Conservation (phyloP, 805 yeast genomes). For the Yarrowia deformans region DNA sequence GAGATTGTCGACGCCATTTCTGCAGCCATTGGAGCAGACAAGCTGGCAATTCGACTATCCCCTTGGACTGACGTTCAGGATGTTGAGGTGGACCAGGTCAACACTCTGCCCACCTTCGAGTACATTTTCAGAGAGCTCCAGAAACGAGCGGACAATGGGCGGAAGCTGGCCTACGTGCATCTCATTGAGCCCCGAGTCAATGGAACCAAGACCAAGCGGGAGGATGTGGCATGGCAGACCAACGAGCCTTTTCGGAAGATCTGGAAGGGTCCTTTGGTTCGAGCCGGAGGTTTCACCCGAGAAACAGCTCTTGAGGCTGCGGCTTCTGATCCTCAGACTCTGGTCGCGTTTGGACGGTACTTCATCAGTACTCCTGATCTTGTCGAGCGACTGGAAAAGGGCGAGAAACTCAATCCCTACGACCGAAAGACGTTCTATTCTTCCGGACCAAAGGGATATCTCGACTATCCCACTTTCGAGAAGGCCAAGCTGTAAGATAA, state of each 20-base stretch:
- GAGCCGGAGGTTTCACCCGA: constrained; percentile 52
- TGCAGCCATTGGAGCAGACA: constrained; percentile 61
- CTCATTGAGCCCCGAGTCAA: constrained; percentile 51
- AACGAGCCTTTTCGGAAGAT: constrained; percentile 48
- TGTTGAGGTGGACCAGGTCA: constrained; percentile 43
- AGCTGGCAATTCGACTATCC: constrained; percentile 55
- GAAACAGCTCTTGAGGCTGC: constrained; percentile 45
- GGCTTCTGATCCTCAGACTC: constrained; percentile 43
- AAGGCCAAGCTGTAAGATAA: constrained; percentile 15
- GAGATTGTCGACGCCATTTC: constrained; percentile 62
- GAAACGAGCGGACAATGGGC: constrained; percentile 51
- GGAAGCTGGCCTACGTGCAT: constrained; percentile 52
- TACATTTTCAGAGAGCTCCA: constrained; percentile 55
- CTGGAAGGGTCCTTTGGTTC: constrained; percentile 57
- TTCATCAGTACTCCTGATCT: constrained; percentile 66
- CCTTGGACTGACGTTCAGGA: constrained; percentile 43
- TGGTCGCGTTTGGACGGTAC: constrained; percentile 57
- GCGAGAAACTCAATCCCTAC: constrained; percentile 55
- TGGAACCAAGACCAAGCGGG: constrained; percentile 46
- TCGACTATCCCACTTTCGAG: constrained; percentile 52
- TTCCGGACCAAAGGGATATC: constrained; percentile 53
- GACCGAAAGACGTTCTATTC: constrained; percentile 60
- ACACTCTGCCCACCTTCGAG: constrained; percentile 52
- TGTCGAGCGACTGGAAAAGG: constrained; percentile 55
- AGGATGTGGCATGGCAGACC: constrained; percentile 35